Base-by-base conservation (phyloP, 1,284 basidiomycete genomes). In the Puccinia coronata region DNA sequence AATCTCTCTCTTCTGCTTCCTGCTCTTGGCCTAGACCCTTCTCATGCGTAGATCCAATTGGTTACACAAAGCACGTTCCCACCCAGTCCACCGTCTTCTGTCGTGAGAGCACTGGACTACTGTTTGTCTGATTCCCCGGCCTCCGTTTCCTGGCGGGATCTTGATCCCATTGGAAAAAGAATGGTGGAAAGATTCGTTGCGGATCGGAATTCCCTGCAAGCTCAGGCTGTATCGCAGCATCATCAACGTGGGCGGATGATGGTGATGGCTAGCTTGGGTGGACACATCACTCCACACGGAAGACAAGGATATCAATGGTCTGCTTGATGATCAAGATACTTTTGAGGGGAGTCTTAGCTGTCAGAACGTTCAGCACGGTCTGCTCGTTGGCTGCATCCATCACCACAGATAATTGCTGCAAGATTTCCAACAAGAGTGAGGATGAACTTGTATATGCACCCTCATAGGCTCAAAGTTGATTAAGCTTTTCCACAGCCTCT, bases 251-350 rank as follows among this genome's bases (percentile, higher is more conserved):
- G 63, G 39, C n/a, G 61, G 63, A n/a, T 20, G 61, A 43, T 41
- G 36, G 18, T 61, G 55, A 59, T 41, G 41, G 43, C 72, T 72
- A 59, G 80, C 80, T 75, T 81, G 71, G 43, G 61, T 69, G 43
- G 72, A 63, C 12, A 63, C 49, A 53, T 81, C 80, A 36, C 49
- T 75, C 71, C 80, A 81, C 49, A 72, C 72, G 31, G 72, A n/a
- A 65, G 25, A 81, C 80, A 16, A 81, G 63, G 51, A 67, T 67
- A 47, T 81, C 80, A 34, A 81, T 81, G 31, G 80, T 81, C 53
- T 81, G 80, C 55, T 75, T 81, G 49, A 81, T 81, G 39, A 81
- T 81, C 39, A 59, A 73, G 36, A 81, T 81, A 51, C 70, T 75
- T 75, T 81, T 63, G 39, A 75, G 63, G 5, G 80, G 80, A 0